Conservation (phyloP, 2,329 filamentous ascomycete species). For the Fusarium neocosmosporiellum region DNA sequence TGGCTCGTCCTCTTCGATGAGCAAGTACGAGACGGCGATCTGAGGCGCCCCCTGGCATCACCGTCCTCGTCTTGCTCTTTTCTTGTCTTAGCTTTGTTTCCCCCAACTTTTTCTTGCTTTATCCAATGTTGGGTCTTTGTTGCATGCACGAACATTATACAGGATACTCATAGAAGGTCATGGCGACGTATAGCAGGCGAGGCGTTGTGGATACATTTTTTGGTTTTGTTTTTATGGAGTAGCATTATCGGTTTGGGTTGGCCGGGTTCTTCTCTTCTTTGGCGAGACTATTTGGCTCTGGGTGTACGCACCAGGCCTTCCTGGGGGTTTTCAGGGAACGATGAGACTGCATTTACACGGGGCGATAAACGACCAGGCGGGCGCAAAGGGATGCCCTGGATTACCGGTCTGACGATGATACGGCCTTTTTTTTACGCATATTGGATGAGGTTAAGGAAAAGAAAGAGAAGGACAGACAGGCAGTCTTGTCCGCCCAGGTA, state of each 20-base stretch:
- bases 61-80: neutral
- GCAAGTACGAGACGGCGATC: constrained; percentile 24
- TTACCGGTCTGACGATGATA: constrained; percentile 33
- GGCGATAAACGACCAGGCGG: constrained; percentile 22
- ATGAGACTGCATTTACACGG: constrained; percentile 34
- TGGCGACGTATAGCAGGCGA: constrained; percentile 34
- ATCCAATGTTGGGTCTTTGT: constrained; percentile 6
- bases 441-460: constrained; percentile 33
- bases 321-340: constrained; percentile 16
- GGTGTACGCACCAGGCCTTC: constrained; percentile 41
- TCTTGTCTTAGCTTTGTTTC: neutral
- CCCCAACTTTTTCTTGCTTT: constrained; percentile 12
- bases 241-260: constrained; percentile 21
- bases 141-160: constrained; percentile 33
- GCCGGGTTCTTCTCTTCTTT: constrained; percentile 19
- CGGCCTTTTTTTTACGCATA: constrained; percentile 29
- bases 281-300: constrained; percentile 39
- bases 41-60: neutral
- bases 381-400: constrained; percentile 20
- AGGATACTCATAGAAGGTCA: constrained; percentile 25
- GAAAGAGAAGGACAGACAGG: constrained; percentile 23
- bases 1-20: constrained; percentile 34
- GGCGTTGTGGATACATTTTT: constrained; percentile 32
- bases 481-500: constrained; percentile 22
- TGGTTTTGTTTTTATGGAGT: constrained; percentile 5